These are phyloP conservation scores for Punctularia strigosozonata DNA, from an alignment of 768 basidiomycete species.

Conservation along the genomic window DNA sequence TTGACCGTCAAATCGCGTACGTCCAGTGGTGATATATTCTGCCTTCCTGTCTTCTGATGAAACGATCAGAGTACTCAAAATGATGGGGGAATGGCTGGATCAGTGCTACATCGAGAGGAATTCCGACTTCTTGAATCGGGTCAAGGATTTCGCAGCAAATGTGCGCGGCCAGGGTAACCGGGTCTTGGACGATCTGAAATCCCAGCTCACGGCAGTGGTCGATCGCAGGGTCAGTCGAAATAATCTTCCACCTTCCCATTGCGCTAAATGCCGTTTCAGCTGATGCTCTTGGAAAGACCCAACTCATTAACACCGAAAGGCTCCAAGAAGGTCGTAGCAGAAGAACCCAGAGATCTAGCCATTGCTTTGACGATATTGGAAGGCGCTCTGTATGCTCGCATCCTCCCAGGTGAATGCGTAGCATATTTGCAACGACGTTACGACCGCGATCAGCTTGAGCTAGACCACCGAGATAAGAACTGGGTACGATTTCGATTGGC, in stretches of 20 bases:
- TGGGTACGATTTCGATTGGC: too few species aligned
- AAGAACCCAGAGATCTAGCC: background rate
- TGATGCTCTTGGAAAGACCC: too few species aligned
- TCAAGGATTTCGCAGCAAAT: too few species aligned
- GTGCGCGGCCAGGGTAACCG: background rate
- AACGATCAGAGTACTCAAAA: too few species aligned
- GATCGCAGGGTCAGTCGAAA: background rate
- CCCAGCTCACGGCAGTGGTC: background rate
- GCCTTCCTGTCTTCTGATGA: too few species aligned
- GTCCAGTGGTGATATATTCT: constrained; percentile 6
- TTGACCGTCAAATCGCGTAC: too few species aligned
- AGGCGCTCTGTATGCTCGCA: background rate
- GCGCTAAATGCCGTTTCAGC: background rate
- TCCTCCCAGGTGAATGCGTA: background rate
- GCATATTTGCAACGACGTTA: background rate
- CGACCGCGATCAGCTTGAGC: too few species aligned
- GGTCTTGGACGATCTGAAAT: background rate
- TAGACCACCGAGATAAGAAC: too few species aligned
- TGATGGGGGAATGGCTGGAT: too few species aligned
- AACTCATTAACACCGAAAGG: too few species aligned
- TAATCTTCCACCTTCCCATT: background rate
- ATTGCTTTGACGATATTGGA: background rate
- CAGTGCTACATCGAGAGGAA: too few species aligned
- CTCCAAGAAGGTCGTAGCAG: background rate
- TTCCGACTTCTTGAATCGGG: too few species aligned